Evolutionary conservation across 108 stramenopile species (phyloP).

Genomic region (Skeletonema tropicum): DNA sequence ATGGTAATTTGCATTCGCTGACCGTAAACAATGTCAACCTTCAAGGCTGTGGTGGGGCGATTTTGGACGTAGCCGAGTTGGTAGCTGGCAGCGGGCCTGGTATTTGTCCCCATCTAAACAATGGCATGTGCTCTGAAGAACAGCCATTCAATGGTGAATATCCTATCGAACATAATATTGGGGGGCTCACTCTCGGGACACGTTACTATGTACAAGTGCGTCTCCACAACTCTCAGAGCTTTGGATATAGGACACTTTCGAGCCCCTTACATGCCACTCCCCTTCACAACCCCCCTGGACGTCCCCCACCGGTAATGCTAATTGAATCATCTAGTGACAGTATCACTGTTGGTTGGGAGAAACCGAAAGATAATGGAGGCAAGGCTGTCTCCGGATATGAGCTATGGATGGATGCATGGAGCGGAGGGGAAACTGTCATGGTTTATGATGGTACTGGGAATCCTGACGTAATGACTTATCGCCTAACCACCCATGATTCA

Average conservation of each 20-base stretch:
- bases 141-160: constrained; percentile 53
- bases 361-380: constrained; percentile 77
- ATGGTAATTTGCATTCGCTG: constrained; percentile 63
- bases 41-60: constrained; percentile 52
- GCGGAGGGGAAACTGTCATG: constrained; percentile 62
- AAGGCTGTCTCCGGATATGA: constrained; percentile 78
- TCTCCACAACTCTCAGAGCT: constrained; percentile 69
- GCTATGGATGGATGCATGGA: constrained; percentile 89
- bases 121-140: constrained; percentile 51
- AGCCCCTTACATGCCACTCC: constrained; percentile 39
- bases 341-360: constrained; percentile 75
- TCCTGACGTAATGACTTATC: constrained; percentile 54
- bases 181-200: constrained; percentile 54
- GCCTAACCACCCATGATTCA: constrained; percentile 46
- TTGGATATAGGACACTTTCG: constrained; percentile 47
- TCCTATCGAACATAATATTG: constrained; percentile 58
- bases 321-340: constrained; percentile 61
- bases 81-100: constrained; percentile 55
- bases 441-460: constrained; percentile 81
- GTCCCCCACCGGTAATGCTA: constrained; percentile 69
- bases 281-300: constrained; percentile 66
- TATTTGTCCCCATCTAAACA: constrained; percentile 35
- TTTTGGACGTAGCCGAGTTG: constrained; percentile 33
- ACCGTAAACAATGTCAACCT: constrained; percentile 37
- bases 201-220: constrained; percentile 74